Evolutionary conservation across 805 yeast species (phyloP).

Genomic region (Wickerhamiella shivajii): DNA sequence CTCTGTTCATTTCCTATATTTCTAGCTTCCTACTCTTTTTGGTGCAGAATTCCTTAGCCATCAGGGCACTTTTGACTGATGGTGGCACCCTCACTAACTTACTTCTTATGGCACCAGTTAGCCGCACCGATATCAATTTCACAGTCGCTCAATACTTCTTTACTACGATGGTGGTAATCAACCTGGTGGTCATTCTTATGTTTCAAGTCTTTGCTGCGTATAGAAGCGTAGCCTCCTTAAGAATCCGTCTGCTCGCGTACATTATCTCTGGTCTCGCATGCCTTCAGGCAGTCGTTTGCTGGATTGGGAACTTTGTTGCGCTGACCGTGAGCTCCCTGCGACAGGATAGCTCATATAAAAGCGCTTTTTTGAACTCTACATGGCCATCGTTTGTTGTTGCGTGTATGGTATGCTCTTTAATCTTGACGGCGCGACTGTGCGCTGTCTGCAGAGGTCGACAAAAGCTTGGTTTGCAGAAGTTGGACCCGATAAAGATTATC

Average conservation of each 20-base stretch:
- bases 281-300: conserved; percentile 41
- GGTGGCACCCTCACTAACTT: conserved; percentile 4
- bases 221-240: conserved; percentile 15
- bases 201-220: conserved; percentile 64
- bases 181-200: conserved; percentile 50
- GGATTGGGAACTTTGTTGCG: conserved; percentile 33
- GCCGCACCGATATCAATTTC: conserved; percentile 29
- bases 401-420: conserved; percentile 43
- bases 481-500: conserved; percentile 67
- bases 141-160: conserved; percentile 50
- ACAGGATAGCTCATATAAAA: too few relatives aligned
- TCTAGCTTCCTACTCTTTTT: too few relatives aligned
- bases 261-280: conserved; percentile 36
- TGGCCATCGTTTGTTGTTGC: conserved; percentile 53
- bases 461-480: conserved; percentile 64
- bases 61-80: too few relatives aligned
- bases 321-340: too few relatives aligned
- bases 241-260: conserved; percentile 26
- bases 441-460: conserved; percentile 61
- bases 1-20: too few relatives aligned
- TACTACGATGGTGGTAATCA: conserved; percentile 42
- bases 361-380: too few relatives aligned
- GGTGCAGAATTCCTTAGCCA: too few relatives aligned
- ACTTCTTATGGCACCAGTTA: conserved; percentile 24
- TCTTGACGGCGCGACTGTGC: conserved; percentile 49